These are phyloP conservation scores for Xylogone sp. DNA, from an alignment of 2,329 filamentous ascomycete species.

Conservation along the genomic window DNA sequence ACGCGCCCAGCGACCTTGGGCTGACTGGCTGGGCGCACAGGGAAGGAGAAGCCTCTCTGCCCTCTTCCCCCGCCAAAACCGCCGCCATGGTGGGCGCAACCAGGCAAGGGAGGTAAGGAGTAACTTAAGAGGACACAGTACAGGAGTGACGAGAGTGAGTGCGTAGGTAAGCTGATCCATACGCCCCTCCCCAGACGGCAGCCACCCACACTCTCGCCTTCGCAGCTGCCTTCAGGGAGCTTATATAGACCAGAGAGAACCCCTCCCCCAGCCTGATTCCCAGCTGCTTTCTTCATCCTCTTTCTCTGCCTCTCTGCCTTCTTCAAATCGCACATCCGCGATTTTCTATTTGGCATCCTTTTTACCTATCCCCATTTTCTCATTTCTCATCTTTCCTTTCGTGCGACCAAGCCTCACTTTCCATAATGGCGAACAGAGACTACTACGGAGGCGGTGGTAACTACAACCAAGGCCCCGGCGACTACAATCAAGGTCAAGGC, in stretches of 20 bases:
- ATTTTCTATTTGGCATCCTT: no score
- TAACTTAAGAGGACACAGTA: no score
- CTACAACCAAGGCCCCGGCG: slow-evolving; percentile 1
- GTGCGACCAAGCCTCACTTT: background rate
- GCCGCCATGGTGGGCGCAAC: background rate
- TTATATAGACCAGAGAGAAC: slow-evolving; percentile 1
- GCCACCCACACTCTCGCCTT: no score
- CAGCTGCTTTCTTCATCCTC: background rate
- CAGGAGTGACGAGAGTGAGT: no score
- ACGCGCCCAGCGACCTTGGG: background rate
- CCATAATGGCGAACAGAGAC: slow-evolving; percentile 6
- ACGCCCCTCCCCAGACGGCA: no score
- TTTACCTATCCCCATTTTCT: no score
- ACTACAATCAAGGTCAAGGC: slow-evolving; percentile 2
- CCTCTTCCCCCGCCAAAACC: background rate
- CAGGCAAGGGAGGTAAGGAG: no score
- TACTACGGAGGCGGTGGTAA: slow-evolving; percentile 9
- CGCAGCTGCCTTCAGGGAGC: background rate
- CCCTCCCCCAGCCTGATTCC: background rate
- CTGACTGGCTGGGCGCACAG: background rate
- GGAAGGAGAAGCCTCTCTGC: no score
- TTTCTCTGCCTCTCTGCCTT: slow-evolving; percentile 1
- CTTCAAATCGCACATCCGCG: no score
- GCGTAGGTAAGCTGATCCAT: no score
- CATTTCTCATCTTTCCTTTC: background rate